Evolutionary conservation across 176 grass and related monocot species (phyloP).

Genomic region (Oryza punctata): DNA sequence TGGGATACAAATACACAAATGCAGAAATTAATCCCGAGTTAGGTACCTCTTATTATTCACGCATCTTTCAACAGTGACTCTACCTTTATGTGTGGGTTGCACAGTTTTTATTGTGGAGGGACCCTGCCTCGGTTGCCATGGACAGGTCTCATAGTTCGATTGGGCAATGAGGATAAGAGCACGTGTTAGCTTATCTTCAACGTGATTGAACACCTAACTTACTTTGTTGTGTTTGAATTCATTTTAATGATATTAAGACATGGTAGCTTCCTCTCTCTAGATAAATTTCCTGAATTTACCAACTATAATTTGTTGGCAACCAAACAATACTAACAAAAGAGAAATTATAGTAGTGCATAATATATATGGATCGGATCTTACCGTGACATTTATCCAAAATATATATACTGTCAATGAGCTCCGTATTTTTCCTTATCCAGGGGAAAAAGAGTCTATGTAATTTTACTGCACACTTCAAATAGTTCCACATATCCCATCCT

Average conservation of each 20-base stretch:
- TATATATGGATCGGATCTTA: no score
- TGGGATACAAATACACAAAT: not conserved
- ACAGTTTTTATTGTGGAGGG: not conserved
- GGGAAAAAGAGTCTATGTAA: no score
- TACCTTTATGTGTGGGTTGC: not conserved
- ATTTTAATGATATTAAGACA: not conserved
- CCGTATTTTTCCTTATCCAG: no score
- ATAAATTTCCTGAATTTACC: no score
- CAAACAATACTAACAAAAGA: no score
- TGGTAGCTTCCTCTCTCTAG: no score
- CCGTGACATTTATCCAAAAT: no score
- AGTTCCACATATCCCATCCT: no score
- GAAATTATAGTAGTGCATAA: no score
- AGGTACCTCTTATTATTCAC: not conserved
- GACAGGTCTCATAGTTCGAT: not conserved
- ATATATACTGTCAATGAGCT: no score
- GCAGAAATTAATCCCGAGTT: not conserved
- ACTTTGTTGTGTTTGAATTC: not conserved
- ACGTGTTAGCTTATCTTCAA: not conserved
- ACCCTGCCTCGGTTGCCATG: not conserved
- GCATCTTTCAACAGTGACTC: not conserved
- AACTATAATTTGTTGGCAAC: no score
- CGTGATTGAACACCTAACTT: not conserved
- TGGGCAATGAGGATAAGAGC: not conserved
- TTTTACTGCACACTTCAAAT: no score